These are phyloP conservation scores for Nothopassalora personata DNA, from an alignment of 2,329 filamentous ascomycete species.

Conservation along the genomic window DNA sequence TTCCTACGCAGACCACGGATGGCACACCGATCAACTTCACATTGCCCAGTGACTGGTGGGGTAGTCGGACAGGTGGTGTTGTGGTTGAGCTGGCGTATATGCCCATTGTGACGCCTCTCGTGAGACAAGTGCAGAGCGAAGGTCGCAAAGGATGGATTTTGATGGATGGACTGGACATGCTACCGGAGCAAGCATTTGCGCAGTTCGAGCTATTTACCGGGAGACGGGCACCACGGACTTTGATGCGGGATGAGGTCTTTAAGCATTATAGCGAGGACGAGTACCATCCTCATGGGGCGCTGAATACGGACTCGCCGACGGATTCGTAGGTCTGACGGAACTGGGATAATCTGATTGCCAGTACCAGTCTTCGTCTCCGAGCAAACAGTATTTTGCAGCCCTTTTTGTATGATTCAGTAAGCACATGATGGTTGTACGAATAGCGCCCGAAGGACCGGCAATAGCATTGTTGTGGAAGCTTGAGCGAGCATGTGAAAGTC, in stretches of 20 bases:
- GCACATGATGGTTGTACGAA: no score
- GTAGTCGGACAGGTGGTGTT: conserved; percentile 68
- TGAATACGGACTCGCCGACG: conserved; percentile 20
- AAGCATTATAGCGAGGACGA: conserved; percentile 27
- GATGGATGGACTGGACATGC: conserved; percentile 68
- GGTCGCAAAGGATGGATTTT: conserved; percentile 64
- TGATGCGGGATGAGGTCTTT: conserved; percentile 64
- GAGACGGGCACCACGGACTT: conserved; percentile 60
- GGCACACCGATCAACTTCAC: conserved; percentile 65
- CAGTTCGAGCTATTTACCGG: conserved; percentile 80
- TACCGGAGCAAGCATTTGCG: conserved; percentile 74
- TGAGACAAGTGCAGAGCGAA: conserved; percentile 60
- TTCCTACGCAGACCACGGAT: conserved; percentile 64
- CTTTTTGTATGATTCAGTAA: no score
- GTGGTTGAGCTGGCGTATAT: conserved; percentile 63
- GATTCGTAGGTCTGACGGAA: not conserved
- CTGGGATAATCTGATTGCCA: no score
- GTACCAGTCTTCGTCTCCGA: no score
- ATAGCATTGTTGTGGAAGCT: no score
- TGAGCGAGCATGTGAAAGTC: no score
- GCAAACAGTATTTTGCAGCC: no score
- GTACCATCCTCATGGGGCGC: conserved; percentile 18
- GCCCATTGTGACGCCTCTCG: conserved; percentile 64
- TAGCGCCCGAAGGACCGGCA: no score
- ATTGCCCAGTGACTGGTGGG: conserved; percentile 64